phyloP scores from a whole-genome alignment of 2,329 filamentous ascomycete species.

The Neonectria faginata region DNA sequence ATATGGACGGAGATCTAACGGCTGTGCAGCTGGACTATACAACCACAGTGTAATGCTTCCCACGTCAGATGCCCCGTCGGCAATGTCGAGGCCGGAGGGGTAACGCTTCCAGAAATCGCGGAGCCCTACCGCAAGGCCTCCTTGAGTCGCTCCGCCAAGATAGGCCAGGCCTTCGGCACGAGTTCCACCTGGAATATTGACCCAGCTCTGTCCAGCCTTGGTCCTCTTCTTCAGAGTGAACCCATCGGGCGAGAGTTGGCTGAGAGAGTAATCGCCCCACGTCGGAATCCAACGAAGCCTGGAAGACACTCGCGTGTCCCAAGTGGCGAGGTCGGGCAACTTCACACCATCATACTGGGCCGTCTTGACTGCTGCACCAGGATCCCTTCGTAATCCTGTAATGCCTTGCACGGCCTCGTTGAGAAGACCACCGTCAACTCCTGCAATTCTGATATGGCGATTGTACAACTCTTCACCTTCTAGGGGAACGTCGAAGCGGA shows the following conservation, averaged over 20 bases:
- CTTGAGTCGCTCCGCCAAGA: constrained; percentile 66
- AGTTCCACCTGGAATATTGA: constrained; percentile 68
- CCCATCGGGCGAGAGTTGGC: constrained; percentile 69
- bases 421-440: constrained; percentile 65
- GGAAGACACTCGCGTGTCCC: constrained; percentile 59
- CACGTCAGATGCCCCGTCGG: constrained; percentile 60
- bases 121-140: constrained; percentile 69
- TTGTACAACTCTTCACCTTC: constrained; percentile 65
- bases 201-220: constrained; percentile 66
- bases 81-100: constrained; percentile 68
- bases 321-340: constrained; percentile 57
- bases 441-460: constrained; percentile 68
- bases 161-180: constrained; percentile 68
- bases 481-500: constrained; percentile 67
- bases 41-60: constrained; percentile 70
- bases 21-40: constrained; percentile 67
- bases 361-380: constrained; percentile 59
- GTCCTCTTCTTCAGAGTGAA: constrained; percentile 72
- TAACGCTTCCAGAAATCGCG: constrained; percentile 74
- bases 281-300: constrained; percentile 67
- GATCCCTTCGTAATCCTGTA: constrained; percentile 68
- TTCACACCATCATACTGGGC: constrained; percentile 63
- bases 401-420: constrained; percentile 70
- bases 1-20: constrained; percentile 67
- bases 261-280: constrained; percentile 69